Percentiles rank a stretch among this genome's conserved stretches.
Conservation (phyloP, 257 asterid species). For the Scutellaria galericulata region DNA sequence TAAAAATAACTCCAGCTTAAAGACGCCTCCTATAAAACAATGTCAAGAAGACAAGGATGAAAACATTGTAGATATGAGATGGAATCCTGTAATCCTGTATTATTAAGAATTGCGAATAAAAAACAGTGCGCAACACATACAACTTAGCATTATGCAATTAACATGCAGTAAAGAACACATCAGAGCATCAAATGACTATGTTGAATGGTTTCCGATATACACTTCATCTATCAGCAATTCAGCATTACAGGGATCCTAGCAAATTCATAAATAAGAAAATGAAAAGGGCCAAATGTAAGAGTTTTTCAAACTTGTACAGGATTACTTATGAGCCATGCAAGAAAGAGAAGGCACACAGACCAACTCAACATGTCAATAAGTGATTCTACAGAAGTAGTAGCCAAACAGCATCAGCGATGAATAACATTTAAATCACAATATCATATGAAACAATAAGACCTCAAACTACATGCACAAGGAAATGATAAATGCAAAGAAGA, state of each 20-base stretch:
- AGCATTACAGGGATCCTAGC: constrained; percentile 1
- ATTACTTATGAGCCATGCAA: background rate
- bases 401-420: too few species aligned
- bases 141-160: background rate
- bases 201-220: background rate
- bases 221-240: constrained; percentile 5
- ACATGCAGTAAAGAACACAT: constrained; percentile 9
- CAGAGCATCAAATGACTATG: constrained; percentile 6
- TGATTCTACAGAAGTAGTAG: too few species aligned
- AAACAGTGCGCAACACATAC: background rate
- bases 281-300: background rate
- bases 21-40: constrained; percentile 79
- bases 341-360: too few species aligned
- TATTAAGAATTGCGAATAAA: constrained; percentile 10
- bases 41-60: constrained; percentile 16
- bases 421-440: too few species aligned
- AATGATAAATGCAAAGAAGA: background rate
- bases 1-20: constrained; percentile 92
- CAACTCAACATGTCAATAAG: too few species aligned
- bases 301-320: background rate
- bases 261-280: background rate
- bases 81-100: background rate
- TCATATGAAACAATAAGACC: constrained; percentile 5
- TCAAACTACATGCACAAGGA: constrained; percentile 5
- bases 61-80: constrained; percentile 5